phyloP scores from a whole-genome alignment of 1,139 yeast genomes.

The Diutina mesorugosa region DNA sequence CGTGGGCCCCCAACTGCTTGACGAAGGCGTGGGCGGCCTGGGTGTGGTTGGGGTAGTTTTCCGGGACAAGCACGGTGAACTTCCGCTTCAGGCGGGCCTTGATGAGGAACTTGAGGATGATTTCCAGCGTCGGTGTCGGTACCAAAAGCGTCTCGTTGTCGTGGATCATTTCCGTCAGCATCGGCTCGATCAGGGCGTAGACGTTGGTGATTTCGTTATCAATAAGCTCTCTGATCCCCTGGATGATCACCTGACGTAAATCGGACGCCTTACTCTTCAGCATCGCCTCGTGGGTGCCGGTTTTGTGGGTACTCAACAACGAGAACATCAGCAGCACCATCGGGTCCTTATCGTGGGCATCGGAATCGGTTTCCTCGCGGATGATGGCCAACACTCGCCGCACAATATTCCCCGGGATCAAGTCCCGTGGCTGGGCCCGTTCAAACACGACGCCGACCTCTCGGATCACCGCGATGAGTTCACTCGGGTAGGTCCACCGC shows the following conservation, averaged over 20 bases:
- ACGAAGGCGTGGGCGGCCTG: constrained; percentile 70
- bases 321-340: constrained; percentile 82
- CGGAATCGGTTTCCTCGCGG: constrained; percentile 73
- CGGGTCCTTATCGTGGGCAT: constrained; percentile 28
- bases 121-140: constrained; percentile 86
- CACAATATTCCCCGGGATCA: constrained; percentile 82
- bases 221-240: constrained; percentile 84
- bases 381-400: constrained; percentile 81
- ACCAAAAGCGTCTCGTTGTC: constrained; percentile 86
- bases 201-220: constrained; percentile 77
- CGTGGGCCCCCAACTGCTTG: constrained; percentile 64
- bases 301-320: constrained; percentile 36
- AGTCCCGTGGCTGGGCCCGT: constrained; percentile 64
- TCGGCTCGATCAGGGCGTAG: constrained; percentile 81
- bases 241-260: constrained; percentile 78
- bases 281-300: background rate
- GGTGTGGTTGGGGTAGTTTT: constrained; percentile 82
- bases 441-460: constrained; percentile 45
- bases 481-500: constrained; percentile 71
- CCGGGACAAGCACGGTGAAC: constrained; percentile 87
- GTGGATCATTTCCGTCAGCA: constrained; percentile 88
- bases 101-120: constrained; percentile 76
- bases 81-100: constrained; percentile 84
- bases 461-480: constrained; percentile 59
- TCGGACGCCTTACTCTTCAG: constrained; percentile 42